These are phyloP conservation scores for Colletotrichum sp. DNA, from an alignment of 2,329 filamentous ascomycete species.

Conservation along the genomic window DNA sequence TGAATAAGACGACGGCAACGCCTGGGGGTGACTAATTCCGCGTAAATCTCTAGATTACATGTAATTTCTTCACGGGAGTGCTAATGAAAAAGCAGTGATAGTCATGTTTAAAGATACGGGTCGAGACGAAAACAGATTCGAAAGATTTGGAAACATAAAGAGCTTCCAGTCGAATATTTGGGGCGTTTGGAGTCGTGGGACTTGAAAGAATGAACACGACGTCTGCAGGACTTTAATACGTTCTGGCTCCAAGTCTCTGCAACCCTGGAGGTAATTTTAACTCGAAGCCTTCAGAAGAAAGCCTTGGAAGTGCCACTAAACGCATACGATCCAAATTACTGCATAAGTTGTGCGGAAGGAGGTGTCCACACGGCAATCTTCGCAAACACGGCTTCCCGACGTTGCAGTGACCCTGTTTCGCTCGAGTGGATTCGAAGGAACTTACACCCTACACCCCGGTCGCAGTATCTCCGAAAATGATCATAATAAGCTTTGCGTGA, in stretches of 20 bases:
- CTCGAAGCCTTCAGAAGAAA: not conserved
- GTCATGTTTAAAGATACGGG: not conserved
- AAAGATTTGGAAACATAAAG: not conserved
- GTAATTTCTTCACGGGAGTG: not conserved
- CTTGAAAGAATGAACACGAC: not conserved
- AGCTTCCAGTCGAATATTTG: not conserved
- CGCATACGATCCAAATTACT: not conserved
- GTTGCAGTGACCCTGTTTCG: not conserved
- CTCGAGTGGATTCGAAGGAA: not conserved
- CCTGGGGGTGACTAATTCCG: not conserved
- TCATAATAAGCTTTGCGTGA: too few relatives aligned
- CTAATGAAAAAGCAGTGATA: not conserved
- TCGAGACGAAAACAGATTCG: not conserved
- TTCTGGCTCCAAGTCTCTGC: not conserved
- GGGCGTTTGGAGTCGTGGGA: not conserved
- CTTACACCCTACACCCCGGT: too few relatives aligned
- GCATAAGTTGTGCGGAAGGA: not conserved
- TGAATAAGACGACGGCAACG: not conserved
- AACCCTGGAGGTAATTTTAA: not conserved
- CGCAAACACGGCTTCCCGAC: not conserved
- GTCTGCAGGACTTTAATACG: not conserved
- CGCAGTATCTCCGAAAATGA: too few relatives aligned
- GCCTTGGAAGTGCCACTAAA: not conserved
- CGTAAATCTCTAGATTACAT: not conserved
- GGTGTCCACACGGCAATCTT: not conserved